Evolutionary conservation across 192 early-diverging fungal species (phyloP), one percentile per base, ranked within the genome.

Genomic region (Dissophora globulifera): DNA sequence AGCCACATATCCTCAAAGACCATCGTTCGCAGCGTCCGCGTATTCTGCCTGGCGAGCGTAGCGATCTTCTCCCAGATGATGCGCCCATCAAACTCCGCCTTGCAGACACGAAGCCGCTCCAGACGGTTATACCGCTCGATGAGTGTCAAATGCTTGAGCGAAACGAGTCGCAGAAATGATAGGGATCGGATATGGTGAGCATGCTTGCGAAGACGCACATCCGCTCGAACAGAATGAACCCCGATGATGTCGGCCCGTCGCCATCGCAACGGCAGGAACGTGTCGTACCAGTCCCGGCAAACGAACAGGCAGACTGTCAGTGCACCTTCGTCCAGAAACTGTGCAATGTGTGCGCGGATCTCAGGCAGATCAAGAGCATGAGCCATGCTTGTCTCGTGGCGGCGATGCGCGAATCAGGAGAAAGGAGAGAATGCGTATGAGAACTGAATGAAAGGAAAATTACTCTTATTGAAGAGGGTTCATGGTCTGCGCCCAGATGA

Each of bases 11-110:
- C 62, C 50, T 64, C 51, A 6, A 64, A 19, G 29, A 46, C 11
- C 29, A 64, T 20, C 20, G 17, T 30, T 30, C 25, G 29, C 30
- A 64, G 31, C 4, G 56, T 58, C 42, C 15, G 12, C 15, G 16
- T 16, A 26, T 31, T 53, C 17, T 45, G 50, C 15, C 41, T 9
- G 4, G 51, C 62, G 10, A 64, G 29, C 11, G 27, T 20, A 2
- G 42, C 50, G 13, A 64, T 17, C 62, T 64, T 64, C 13, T 64
- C 62, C 62, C 62, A 64, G 1, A 64, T 35, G n/a, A 27, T 43
- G 4, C 62, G 50, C 12, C 62, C 62, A 2, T 47, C 62, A 20
- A 35, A 22, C 1, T 53, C 62, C 13, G 60, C 25, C 13, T 32
- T 53, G 2, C 26, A 42, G 29, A 64, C 23, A 42, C 20, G 50